A percentile compares a stretch with the other conserved stretches of the same genome.
Conservation (phyloP, 1,284 basidiomycete species). For the Rhodotorula sp. region DNA sequence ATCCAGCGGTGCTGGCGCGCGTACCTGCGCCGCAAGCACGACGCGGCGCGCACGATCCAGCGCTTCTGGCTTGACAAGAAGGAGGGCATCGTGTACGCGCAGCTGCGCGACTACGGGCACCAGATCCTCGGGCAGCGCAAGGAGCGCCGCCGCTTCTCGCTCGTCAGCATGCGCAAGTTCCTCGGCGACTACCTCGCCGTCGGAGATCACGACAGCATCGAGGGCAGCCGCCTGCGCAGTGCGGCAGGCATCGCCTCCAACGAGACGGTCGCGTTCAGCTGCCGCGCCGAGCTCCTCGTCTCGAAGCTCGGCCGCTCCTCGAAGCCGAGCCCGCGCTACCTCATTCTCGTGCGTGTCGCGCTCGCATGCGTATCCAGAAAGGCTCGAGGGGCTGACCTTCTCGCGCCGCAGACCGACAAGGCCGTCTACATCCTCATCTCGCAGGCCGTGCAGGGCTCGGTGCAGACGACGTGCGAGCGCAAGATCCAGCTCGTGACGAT, state of each 20-base stretch:
- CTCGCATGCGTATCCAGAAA: background rate
- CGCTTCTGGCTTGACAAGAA: slow-evolving; percentile 99
- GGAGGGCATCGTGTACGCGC: slow-evolving; percentile 82
- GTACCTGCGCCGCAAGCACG: slow-evolving; percentile 91
- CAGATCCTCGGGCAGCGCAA: slow-evolving; percentile 87
- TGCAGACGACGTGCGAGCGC: slow-evolving; percentile 71
- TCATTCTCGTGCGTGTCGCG: slow-evolving; percentile 70
- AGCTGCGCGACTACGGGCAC: slow-evolving; percentile 90
- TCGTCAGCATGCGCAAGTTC: slow-evolving; percentile 91
- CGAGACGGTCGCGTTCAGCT: slow-evolving; percentile 83
- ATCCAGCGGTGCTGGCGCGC: slow-evolving; percentile 97
- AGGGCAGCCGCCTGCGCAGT: slow-evolving; percentile 75
- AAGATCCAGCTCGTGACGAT: slow-evolving; percentile 89
- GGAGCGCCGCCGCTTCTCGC: slow-evolving; percentile 88
- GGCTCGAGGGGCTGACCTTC: background rate
- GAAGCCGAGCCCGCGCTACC: slow-evolving; percentile 86
- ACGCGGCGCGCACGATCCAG: slow-evolving; percentile 93
- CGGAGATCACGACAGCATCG: slow-evolving; percentile 69
- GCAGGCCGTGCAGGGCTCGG: slow-evolving; percentile 66
- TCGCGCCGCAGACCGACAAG: slow-evolving; percentile 71
- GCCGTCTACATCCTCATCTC: slow-evolving; percentile 81
- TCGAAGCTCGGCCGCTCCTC: slow-evolving; percentile 86
- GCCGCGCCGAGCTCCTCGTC: slow-evolving; percentile 79
- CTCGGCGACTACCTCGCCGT: slow-evolving; percentile 96
- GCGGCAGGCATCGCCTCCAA: slow-evolving; percentile 67